These are phyloP conservation scores for Gracilaria domingensis DNA, from an alignment of 23 red algal species.

Conservation along the genomic window DNA sequence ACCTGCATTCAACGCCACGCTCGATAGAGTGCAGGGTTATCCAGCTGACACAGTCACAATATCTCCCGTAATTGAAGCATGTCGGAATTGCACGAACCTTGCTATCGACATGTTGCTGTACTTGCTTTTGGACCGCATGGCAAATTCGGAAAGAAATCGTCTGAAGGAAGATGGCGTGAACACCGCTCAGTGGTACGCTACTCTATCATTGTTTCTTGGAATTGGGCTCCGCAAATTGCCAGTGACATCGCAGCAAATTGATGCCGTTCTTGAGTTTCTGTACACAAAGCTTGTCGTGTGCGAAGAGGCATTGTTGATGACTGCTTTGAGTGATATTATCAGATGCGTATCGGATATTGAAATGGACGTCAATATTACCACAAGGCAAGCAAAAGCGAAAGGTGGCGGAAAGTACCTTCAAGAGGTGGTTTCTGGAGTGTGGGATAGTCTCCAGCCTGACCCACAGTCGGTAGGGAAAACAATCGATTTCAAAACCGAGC, in stretches of 20 bases:
- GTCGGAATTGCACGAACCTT: slow-evolving; percentile 37
- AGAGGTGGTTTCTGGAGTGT: slow-evolving; percentile 17
- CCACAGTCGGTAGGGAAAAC: slow-evolving; percentile 2
- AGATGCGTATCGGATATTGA: slow-evolving; percentile 53
- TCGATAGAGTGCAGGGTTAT: slow-evolving; percentile 57
- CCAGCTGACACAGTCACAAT: slow-evolving; percentile 58
- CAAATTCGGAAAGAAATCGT: slow-evolving; percentile 36
- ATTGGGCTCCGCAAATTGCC: slow-evolving; percentile 43
- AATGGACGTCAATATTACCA: slow-evolving; percentile 41
- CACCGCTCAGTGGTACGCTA: slow-evolving; percentile 67
- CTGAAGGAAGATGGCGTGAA: slow-evolving; percentile 71
- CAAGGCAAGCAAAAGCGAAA: slow-evolving; percentile 43
- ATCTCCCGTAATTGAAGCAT: slow-evolving; percentile 51
- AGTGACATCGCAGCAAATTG: slow-evolving; percentile 39
- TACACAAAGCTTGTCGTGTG: slow-evolving; percentile 39
- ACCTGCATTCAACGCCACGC: slow-evolving; percentile 39
- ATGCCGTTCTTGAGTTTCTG: slow-evolving; percentile 59
- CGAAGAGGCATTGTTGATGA: slow-evolving; percentile 45
- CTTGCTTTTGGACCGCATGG: slow-evolving; percentile 59
- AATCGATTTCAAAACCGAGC: slow-evolving; percentile 50
- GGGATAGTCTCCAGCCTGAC: slow-evolving; percentile 33
- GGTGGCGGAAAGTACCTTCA: slow-evolving; percentile 44
- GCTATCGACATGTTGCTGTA: slow-evolving; percentile 58
- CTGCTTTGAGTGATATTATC: slow-evolving; percentile 71
- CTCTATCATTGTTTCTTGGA: slow-evolving; percentile 58